These are phyloP conservation scores for Plasmopara muralis DNA, from an alignment of 352 stramenopile species.

Conservation along the genomic window DNA sequence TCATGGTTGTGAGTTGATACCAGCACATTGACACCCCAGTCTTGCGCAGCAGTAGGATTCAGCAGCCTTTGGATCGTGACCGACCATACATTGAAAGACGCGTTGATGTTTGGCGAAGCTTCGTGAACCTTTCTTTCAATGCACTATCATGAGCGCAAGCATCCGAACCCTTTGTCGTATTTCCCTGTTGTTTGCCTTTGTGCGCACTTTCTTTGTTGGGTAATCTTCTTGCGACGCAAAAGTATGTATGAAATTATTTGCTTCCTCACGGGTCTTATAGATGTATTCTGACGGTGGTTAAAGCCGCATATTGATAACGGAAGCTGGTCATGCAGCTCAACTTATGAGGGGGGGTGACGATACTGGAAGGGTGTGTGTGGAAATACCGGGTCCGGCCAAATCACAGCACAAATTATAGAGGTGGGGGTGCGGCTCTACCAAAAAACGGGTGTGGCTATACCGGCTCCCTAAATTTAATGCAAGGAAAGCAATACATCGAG, in stretches of 20 bases:
- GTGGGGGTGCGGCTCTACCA: too few species aligned
- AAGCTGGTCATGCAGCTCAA: too few species aligned
- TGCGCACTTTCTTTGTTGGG: background rate
- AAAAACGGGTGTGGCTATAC: too few species aligned
- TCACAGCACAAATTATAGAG: too few species aligned
- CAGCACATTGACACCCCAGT: background rate
- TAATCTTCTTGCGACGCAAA: background rate
- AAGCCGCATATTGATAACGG: too few species aligned
- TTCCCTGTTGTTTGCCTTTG: background rate
- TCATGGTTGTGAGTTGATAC: background rate
- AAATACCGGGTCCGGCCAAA: too few species aligned
- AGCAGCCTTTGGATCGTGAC: background rate
- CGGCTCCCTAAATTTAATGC: too few species aligned
- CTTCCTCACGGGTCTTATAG: background rate
- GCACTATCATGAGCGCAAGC: background rate
- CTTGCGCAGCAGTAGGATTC: background rate
- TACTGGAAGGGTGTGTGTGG: too few species aligned
- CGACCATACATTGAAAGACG: background rate
- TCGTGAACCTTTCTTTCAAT: background rate
- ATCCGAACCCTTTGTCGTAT: background rate
- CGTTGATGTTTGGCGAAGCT: background rate
- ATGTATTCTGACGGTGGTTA: background rate
- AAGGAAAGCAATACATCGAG: too few species aligned
- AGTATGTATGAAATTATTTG: background rate
- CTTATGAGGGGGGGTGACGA: too few species aligned